phyloP scores from a whole-genome alignment of 108 stramenopile genomes.

The Cylindrotheca fusiformis region DNA sequence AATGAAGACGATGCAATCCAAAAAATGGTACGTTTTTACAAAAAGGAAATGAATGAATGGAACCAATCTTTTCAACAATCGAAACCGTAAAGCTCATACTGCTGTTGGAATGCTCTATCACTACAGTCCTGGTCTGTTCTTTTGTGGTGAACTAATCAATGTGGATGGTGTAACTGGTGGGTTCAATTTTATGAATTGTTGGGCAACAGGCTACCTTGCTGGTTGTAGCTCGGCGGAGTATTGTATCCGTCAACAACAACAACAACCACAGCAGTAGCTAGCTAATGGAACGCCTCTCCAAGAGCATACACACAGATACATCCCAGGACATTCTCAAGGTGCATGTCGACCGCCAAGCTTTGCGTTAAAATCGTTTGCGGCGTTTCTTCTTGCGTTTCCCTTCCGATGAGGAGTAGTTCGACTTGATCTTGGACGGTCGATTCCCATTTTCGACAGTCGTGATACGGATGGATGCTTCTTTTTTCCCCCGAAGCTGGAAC shows the following conservation, averaged over 20 bases:
- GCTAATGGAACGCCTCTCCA: conserved; percentile 30
- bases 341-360: conserved; percentile 62
- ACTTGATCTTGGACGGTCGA: no score
- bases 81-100: background rate
- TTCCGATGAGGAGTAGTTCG: no score
- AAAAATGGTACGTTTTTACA: conserved; percentile 11
- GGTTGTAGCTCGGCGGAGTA: conserved; percentile 45
- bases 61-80: background rate
- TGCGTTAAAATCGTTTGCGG: conserved; percentile 23
- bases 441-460: no score
- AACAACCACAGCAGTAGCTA: background rate
- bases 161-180: conserved; percentile 92
- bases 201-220: conserved; percentile 83
- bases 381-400: conserved; percentile 2
- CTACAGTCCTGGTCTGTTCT: conserved; percentile 56
- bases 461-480: no score
- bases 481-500: conserved; percentile 21
- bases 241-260: no score
- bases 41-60: background rate
- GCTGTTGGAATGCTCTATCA: background rate
- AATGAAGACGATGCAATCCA: conserved; percentile 83
- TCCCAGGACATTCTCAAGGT: conserved; percentile 88
- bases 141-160: conserved; percentile 86
- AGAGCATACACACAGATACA: conserved; percentile 80
- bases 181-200: conserved; percentile 89